Base-by-base conservation (phyloP, 108 stramenopile genomes). In the Conticribra weissflogii region DNA sequence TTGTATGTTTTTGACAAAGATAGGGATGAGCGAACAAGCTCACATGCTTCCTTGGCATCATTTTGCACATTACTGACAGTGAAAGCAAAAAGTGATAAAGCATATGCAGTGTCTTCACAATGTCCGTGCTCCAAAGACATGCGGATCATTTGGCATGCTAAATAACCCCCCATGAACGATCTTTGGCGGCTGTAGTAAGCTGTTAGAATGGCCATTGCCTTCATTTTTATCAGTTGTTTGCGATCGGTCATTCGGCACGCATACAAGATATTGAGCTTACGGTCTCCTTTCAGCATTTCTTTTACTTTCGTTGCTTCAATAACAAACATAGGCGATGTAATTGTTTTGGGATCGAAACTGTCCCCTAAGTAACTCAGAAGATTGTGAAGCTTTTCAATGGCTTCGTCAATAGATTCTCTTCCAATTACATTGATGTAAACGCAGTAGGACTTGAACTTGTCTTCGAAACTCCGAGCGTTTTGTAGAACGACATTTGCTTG, bases 81-180 rank as follows among this genome's bases (percentile, higher is more conserved):
- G 12, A 30, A 57, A 2, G 53, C 45, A 28, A 68, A 68, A 2
- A 59, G 28, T 28, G 68, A 48, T 29, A 68, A 19, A 5, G 68
- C 68, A 58, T 47, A 68, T 3, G 58, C 68, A 17, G 68, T 58
- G 29, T 68, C 68, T 31, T 68, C 68, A 19, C 68, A 68, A 29
- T 68, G 68, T 19, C 68, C 68, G 49, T 68, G 18, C 31, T 68
- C 47, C n/a, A 68, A 31, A 33, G 68, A 68, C 21, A 68, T 58
- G 17, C 56, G 25, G 22, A 68, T 57, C 68, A 68, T 58, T 68
- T 45, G 54, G 27, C 41, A 44, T 7, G 68, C 47, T 7, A 68
- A 49, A 48, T 50, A 68, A 21, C 68, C 68, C 17, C 53, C 22
- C 68, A 68, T 28, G 31, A 58, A 58, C 12, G 46, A 21, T n/a